Base-by-base conservation (phyloP, 1,284 basidiomycete species). In the Cutaneotrichosporon mucoides region DNA sequence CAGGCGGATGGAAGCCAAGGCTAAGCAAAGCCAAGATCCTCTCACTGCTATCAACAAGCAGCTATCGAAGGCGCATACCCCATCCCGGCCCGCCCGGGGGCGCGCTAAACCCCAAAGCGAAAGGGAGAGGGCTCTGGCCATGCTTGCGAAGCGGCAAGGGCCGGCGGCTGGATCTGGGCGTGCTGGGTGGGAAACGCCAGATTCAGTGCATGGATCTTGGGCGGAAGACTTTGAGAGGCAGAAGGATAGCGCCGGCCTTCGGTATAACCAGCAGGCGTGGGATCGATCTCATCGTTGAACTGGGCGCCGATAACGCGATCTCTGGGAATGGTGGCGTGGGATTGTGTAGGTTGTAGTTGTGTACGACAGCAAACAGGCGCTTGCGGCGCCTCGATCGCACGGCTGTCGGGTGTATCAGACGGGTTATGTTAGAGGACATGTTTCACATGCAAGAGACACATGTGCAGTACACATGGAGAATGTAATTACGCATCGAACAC, bases 1-100 rank as follows among this genome's bases (percentile, higher is more conserved):
- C 55, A 78, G 74, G 52, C 70, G 76, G n/a, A 73, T 73, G 66
- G 76, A 79, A 34, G 69, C 64, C 8, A 53, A 69, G 6, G 63
- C 69, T 9, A 78, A 77, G 53, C 53, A 59, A 5, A 68, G 71
- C 3, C 62, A 75, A 40, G 74, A 78, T 56, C 76, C 78, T 0
- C 65, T 79, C 34, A 72, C 73, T 3, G 63, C 69, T 33, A 69
- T 78, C 59, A 62, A 67, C 49, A 59, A 38, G 52, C 63, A 55
- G 34, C 65, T 49, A 1, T 38, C 53, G 9, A 42, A 52, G 44
- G 46, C 53, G 10, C 50, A 45, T 13, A 5, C 44, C 5, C n/a
- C 45, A 35, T 15, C 52, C 5, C 46, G 52, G 3, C 9, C 46
- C 12, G 34, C 33, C 4, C 46, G 34, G 12, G 11, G 48, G 24